Evolutionary conservation across 371 early-diverging fungal genomes (phyloP).

Genomic region (Parasitella parasitica): DNA sequence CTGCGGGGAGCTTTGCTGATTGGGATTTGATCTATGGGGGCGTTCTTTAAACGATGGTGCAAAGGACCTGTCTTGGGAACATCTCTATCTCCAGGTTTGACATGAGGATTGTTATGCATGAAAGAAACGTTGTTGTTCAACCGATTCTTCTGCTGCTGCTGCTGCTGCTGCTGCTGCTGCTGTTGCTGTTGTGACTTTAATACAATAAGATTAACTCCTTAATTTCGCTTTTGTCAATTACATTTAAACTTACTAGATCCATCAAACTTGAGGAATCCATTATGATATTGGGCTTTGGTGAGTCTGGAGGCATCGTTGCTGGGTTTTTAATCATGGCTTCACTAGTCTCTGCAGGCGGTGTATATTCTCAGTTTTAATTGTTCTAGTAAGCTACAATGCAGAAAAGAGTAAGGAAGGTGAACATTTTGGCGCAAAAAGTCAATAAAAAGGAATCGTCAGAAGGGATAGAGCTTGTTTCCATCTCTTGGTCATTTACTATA

Average conservation of each 20-base stretch:
- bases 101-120: conserved; percentile 25
- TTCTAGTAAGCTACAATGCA: conserved; percentile 30
- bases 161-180: neutral
- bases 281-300: conserved; percentile 10
- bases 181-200: conserved; percentile 1
- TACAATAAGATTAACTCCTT: neutral
- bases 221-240: neutral
- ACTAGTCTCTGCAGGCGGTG: conserved; percentile 2
- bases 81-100: conserved; percentile 25
- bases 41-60: conserved; percentile 68
- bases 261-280: conserved; percentile 2
- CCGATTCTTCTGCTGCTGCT: conserved; percentile 2
- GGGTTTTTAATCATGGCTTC: neutral
- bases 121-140: conserved; percentile 18
- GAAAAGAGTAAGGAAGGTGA: neutral
- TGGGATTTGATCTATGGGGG: conserved; percentile 78
- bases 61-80: conserved; percentile 73
- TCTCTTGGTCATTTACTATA: conserved; percentile 36
- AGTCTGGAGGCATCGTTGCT: conserved; percentile 3
- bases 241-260: conserved; percentile 1
- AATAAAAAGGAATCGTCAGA: neutral
- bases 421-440: neutral
- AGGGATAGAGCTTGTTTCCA: conserved; percentile 40
- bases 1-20: conserved; percentile 80
- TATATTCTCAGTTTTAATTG: conserved; percentile 10